Percentiles rank a stretch among this genome's conserved stretches.
Conservation (phyloP, 2,329 filamentous ascomycete species). For the Graphium sp. region DNA sequence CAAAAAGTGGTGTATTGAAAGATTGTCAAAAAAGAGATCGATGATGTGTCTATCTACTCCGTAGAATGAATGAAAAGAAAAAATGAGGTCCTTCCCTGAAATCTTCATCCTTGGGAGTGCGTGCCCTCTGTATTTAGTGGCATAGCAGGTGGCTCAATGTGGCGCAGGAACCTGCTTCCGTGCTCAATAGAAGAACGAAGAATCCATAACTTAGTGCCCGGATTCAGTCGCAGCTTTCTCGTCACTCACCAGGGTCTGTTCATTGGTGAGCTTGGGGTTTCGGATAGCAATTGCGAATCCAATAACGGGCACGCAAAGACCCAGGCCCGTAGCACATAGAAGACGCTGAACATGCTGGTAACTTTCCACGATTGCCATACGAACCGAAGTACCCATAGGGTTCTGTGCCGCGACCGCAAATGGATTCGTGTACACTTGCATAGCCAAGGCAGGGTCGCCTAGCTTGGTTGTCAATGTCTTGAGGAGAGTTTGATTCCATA, state of each 20-base stretch:
- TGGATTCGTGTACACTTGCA: constrained; percentile 15
- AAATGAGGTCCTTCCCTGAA: too few species aligned
- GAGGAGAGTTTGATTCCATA: constrained; percentile 43
- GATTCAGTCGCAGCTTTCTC: too few species aligned
- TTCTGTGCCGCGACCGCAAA: constrained; percentile 15
- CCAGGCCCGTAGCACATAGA: constrained; percentile 28
- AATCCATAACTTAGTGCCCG: too few species aligned
- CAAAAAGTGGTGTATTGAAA: too few species aligned
- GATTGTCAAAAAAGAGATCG: too few species aligned
- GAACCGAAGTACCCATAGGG: constrained; percentile 23
- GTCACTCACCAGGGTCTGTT: constrained; percentile 22
- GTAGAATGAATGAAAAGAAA: too few species aligned
- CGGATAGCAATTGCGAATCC: constrained; percentile 21
- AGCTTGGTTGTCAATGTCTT: constrained; percentile 20
- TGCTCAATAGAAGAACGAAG: too few species aligned
- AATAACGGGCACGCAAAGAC: constrained; percentile 28
- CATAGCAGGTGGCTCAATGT: too few species aligned
- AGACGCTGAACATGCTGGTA: constrained; percentile 28
- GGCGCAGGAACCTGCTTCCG: too few species aligned
- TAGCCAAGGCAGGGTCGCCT: constrained; percentile 18
- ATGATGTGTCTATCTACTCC: too few species aligned
- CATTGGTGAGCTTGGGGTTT: constrained; percentile 25
- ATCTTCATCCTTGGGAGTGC: too few species aligned
- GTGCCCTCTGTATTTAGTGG: too few species aligned
- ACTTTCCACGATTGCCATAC: constrained; percentile 20